Conservation (phyloP, 148 eudicot genomes). For the Nepenthes mirabilis region DNA sequence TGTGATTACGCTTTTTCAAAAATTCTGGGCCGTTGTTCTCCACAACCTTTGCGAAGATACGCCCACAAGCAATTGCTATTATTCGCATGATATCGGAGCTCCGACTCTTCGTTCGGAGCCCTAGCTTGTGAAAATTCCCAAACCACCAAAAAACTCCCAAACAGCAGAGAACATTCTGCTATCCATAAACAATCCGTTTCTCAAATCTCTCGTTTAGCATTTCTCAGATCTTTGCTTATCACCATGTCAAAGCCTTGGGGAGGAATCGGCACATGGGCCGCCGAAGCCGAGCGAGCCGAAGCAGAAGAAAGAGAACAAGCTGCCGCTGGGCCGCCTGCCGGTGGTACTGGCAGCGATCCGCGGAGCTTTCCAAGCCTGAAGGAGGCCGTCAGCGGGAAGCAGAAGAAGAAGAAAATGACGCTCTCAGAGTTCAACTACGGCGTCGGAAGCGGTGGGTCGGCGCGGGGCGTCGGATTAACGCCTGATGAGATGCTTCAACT, state of each 20-base stretch:
- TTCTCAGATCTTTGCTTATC: not conserved
- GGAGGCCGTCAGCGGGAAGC: slow-evolving; percentile 29
- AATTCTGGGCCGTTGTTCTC: too few relatives aligned
- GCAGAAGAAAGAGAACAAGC: slow-evolving; percentile 38
- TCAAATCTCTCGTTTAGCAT: not conserved
- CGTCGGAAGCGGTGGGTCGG: slow-evolving; percentile 4
- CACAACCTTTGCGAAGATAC: too few relatives aligned
- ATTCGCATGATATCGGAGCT: not conserved
- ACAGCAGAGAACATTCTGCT: not conserved
- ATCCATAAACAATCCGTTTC: not conserved
- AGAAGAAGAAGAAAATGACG: slow-evolving; percentile 49
- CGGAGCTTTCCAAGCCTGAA: slow-evolving; percentile 28
- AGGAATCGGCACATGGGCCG: slow-evolving; percentile 67
- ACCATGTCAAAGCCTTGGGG: slow-evolving; percentile 63
- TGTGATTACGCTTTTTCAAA: too few relatives aligned
- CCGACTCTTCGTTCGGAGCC: not conserved
- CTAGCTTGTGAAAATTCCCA: not conserved
- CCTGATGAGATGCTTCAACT: slow-evolving; percentile 45
- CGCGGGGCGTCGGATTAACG: slow-evolving; percentile 17
- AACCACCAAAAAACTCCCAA: not conserved
- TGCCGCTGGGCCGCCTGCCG: slow-evolving; percentile 16
- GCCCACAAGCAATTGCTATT: too few relatives aligned
- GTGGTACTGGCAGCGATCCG: slow-evolving; percentile 9
- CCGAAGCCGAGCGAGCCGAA: slow-evolving; percentile 62
- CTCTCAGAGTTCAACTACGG: slow-evolving; percentile 31